phyloP scores from a whole-genome alignment of 148 eudicot genomes.

The Rhododendron mucronatum region DNA sequence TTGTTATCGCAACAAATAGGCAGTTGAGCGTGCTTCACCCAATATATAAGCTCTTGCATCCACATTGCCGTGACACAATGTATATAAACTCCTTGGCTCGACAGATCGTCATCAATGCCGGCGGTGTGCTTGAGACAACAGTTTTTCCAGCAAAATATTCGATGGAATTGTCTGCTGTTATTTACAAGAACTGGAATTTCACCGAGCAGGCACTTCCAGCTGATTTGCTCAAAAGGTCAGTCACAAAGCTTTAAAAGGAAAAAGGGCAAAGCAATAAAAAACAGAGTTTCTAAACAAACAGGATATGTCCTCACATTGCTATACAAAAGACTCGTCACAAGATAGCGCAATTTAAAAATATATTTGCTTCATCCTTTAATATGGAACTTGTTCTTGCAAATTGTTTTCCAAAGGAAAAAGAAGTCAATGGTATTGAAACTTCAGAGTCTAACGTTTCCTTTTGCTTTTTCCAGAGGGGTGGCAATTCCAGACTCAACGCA shows the following conservation, averaged over 20 bases:
- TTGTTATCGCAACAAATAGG: conserved; percentile 60
- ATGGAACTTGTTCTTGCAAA: background rate
- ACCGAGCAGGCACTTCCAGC: conserved; percentile 65
- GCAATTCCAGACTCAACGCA: background rate
- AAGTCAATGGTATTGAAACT: background rate
- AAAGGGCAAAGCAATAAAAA: background rate
- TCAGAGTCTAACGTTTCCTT: background rate
- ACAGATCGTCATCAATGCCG: conserved; percentile 72
- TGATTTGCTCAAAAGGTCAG: conserved; percentile 70
- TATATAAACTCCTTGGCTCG: conserved; percentile 72
- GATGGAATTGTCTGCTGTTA: conserved; percentile 64
- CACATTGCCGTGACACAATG: conserved; percentile 78
- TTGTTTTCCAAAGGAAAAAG: background rate
- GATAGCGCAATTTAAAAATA: background rate
- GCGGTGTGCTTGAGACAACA: conserved; percentile 61
- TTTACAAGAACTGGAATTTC: conserved; percentile 65
- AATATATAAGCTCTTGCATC: conserved; percentile 66
- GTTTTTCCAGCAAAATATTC: conserved; percentile 69
- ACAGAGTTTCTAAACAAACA: background rate
- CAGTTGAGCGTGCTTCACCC: conserved; percentile 77
- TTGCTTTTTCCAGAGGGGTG: background rate
- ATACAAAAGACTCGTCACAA: background rate
- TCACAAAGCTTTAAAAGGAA: background rate
- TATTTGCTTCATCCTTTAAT: background rate
- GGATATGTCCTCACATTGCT: background rate